Conservation (phyloP, 2,329 filamentous ascomycete genomes). For the Lasiodiplodia theobromae region DNA sequence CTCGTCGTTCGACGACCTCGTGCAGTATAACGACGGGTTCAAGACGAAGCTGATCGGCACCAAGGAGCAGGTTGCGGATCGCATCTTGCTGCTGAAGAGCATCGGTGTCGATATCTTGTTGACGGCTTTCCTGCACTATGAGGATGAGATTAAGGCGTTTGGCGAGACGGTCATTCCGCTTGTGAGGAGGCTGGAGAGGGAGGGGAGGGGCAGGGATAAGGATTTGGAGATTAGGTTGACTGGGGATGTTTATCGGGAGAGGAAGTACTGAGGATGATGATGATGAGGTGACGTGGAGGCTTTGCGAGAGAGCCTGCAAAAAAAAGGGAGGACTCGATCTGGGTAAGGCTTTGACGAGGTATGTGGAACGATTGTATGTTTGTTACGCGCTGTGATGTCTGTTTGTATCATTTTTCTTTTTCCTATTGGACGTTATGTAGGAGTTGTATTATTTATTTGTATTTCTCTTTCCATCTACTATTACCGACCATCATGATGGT, state of each 20-base stretch:
- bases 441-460: too few relatives aligned
- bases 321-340: background rate
- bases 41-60: constrained; percentile 63
- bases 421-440: too few relatives aligned
- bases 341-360: background rate
- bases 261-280: constrained; percentile 14
- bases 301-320: background rate
- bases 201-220: constrained; percentile 57
- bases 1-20: constrained; percentile 59
- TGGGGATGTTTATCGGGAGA: constrained; percentile 55
- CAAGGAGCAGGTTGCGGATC: constrained; percentile 59
- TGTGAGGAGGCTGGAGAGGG: constrained; percentile 56
- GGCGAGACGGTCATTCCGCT: constrained; percentile 56
- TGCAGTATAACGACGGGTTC: constrained; percentile 64
- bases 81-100: constrained; percentile 58
- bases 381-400: background rate
- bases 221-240: constrained; percentile 56
- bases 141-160: constrained; percentile 60
- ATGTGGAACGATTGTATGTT: background rate
- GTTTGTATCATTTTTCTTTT: too few relatives aligned
- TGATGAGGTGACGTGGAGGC: too few relatives aligned
- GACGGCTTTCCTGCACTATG: constrained; percentile 60
- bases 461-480: too few relatives aligned
- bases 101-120: constrained; percentile 54
- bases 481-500: too few relatives aligned